Evolutionary conservation across 2,329 filamentous ascomycete genomes (phyloP).

Genomic region (Chaetoscypha palmicola): DNA sequence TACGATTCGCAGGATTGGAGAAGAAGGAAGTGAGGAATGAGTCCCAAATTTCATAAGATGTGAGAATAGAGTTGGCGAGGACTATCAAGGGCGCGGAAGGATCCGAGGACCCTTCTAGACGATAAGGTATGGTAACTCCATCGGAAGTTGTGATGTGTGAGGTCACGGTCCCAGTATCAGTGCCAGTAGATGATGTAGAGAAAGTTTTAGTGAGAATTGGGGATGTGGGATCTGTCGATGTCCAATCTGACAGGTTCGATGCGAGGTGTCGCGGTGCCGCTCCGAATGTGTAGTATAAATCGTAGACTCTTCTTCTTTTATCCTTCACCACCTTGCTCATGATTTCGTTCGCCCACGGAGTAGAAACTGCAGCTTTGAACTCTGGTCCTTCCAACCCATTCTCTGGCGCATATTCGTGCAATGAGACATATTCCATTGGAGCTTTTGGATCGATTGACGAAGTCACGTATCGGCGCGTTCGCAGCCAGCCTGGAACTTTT

Average conservation of each 20-base stretch:
- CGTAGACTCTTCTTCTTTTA: constrained; percentile 55
- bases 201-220: constrained; percentile 22
- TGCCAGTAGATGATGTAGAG: constrained; percentile 36
- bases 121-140: constrained; percentile 62
- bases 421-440: constrained; percentile 51
- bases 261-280: constrained; percentile 62
- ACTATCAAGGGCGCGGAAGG: constrained; percentile 65
- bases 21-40: constrained; percentile 45
- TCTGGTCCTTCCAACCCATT: constrained; percentile 62
- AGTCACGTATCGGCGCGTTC: constrained; percentile 63
- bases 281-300: constrained; percentile 75
- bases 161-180: constrained; percentile 45
- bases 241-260: constrained; percentile 29
- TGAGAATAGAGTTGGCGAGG: constrained; percentile 74
- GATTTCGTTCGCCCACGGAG: constrained; percentile 54
- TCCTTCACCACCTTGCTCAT: constrained; percentile 50
- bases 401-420: constrained; percentile 64
- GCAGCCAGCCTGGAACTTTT: constrained; percentile 71
- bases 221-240: constrained; percentile 40
- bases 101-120: constrained; percentile 64
- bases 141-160: constrained; percentile 65
- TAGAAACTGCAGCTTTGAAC: constrained; percentile 55
- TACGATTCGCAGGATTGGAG: constrained; percentile 21
- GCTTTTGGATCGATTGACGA: constrained; percentile 54
- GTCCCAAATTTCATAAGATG: constrained; percentile 76